phyloP scores from a whole-genome alignment of 2,329 filamentous ascomycete genomes.

The Leptographium procerum region DNA sequence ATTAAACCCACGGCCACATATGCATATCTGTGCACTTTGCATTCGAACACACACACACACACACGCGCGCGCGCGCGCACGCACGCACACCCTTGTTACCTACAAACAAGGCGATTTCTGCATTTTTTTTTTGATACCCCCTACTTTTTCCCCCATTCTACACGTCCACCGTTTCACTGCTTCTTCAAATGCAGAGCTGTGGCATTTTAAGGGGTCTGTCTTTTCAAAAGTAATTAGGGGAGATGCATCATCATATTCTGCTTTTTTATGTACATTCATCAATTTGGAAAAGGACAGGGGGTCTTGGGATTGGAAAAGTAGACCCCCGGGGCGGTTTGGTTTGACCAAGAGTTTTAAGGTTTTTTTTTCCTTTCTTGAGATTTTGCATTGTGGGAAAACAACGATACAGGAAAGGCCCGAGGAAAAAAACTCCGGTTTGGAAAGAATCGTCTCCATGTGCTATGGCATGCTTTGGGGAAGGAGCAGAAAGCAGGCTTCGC shows the following conservation, averaged over 20 bases:
- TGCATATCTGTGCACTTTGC: no score
- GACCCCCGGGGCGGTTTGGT: background rate
- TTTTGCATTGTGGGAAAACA: background rate
- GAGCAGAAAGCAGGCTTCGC: background rate
- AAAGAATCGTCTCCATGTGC: background rate
- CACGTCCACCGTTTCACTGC: background rate
- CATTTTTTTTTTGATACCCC: constrained; percentile 4
- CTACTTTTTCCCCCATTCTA: background rate
- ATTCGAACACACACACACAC: background rate
- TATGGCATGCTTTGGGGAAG: background rate
- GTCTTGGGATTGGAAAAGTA: background rate
- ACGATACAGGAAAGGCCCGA: background rate
- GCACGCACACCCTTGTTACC: background rate
- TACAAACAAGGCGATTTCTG: background rate
- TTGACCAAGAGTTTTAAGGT: background rate
- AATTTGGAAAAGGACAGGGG: background rate
- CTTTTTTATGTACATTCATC: background rate
- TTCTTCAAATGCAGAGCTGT: background rate
- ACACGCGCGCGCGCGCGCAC: background rate
- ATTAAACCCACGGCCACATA: no score
- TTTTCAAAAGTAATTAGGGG: background rate
- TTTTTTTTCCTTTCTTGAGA: background rate
- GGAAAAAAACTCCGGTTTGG: background rate
- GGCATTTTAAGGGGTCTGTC: background rate
- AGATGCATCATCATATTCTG: background rate